Percentiles rank a stretch among this genome's conserved stretches.
phyloP scores from a whole-genome alignment of 1,284 basidiomycete genomes.

The Pulchroboletus neoregius region DNA sequence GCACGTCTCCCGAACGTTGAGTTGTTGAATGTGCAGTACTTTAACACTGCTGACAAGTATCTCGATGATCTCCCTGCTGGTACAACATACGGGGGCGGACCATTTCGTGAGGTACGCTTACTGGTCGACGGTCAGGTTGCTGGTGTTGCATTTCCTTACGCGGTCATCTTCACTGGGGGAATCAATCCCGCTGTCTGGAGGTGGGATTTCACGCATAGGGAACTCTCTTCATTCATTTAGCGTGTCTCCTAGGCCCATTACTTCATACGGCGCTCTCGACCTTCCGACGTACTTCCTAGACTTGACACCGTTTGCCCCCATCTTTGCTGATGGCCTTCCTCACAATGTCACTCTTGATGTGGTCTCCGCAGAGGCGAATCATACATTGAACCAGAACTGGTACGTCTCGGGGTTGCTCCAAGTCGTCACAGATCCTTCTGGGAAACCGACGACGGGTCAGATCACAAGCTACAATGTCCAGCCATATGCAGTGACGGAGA shows the following conservation, averaged over 20 bases:
- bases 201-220: constrained; percentile 31
- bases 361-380: constrained; percentile 64
- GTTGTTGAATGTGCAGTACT: constrained; percentile 49
- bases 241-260: constrained; percentile 54
- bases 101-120: constrained; percentile 77
- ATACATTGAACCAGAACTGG: constrained; percentile 70
- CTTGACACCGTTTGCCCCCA: constrained; percentile 72
- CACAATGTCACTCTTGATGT: constrained; percentile 73
- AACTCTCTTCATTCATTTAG: not conserved
- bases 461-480: constrained; percentile 57
- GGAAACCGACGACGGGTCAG: constrained; percentile 59
- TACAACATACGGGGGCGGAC: constrained; percentile 55
- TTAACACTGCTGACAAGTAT: constrained; percentile 62
- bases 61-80: constrained; percentile 50
- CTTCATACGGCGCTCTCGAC: constrained; percentile 74
- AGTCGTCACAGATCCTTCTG: constrained; percentile 61
- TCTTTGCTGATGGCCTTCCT: constrained; percentile 62
- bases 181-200: constrained; percentile 72
- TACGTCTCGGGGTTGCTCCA: constrained; percentile 71
- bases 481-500: constrained; percentile 51
- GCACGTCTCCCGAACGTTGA: constrained; percentile 4
- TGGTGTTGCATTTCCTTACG: constrained; percentile 73
- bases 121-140: constrained; percentile 73
- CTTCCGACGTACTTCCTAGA: constrained; percentile 77
- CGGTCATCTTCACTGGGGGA: constrained; percentile 79